phyloP scores from a whole-genome alignment of 2,329 filamentous ascomycete genomes.

The Camptophora hylomeconis region DNA sequence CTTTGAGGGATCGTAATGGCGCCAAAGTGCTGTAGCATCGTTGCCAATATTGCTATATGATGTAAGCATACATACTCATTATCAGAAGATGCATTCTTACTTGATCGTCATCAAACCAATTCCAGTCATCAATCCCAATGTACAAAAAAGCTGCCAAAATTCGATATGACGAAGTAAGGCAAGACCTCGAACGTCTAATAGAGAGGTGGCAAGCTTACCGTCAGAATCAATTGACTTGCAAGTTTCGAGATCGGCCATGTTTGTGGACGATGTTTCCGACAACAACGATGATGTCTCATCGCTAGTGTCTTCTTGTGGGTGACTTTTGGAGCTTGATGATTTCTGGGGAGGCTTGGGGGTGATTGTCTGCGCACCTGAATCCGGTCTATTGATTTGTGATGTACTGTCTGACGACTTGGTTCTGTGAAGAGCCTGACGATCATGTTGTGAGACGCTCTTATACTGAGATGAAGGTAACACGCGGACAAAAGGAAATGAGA shows the following conservation, averaged over 20 bases:
- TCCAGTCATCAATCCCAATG: conserved; percentile 83
- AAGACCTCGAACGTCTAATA: conserved; percentile 76
- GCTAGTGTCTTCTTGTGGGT: neutral
- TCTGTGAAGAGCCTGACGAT: conserved; percentile 22
- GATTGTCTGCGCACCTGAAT: conserved; percentile 24
- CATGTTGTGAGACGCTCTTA: conserved; percentile 25
- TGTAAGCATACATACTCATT: too few species aligned
- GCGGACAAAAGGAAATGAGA: conserved; percentile 73
- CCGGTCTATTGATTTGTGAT: conserved; percentile 11
- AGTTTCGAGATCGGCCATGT: conserved; percentile 8
- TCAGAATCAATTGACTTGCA: conserved; percentile 41
- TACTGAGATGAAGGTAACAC: conserved; percentile 45
- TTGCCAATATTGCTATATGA: conserved; percentile 77
- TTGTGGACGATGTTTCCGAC: conserved; percentile 28
- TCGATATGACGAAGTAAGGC: conserved; percentile 57
- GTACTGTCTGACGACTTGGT: conserved; percentile 21
- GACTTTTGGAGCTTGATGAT: conserved; percentile 12
- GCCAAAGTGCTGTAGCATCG: conserved; percentile 76
- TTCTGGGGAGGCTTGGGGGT: conserved; percentile 19
- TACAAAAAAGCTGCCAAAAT: conserved; percentile 82
- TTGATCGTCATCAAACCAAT: conserved; percentile 99
- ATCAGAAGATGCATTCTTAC: conserved; percentile 39
- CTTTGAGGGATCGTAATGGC: conserved; percentile 62
- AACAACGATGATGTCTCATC: conserved; percentile 42
- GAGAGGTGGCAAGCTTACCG: conserved; percentile 56